Conservation (phyloP, 345 rosid species). For the Zanthoxylum bungeanum region DNA sequence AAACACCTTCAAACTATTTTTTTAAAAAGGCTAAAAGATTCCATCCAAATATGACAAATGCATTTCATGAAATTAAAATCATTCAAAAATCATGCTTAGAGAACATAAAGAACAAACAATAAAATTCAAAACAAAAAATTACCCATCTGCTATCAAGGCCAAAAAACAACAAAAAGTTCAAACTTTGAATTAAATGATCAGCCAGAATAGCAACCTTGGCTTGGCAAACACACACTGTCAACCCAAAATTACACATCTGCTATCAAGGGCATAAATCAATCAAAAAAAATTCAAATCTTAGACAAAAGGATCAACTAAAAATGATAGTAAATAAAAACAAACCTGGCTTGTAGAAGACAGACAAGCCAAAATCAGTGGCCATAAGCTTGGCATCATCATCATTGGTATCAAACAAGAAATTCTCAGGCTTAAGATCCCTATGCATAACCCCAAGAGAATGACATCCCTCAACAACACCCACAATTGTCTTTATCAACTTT, state of each 20-base stretch:
- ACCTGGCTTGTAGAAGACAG: constrained; percentile 97
- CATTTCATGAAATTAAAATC: not conserved
- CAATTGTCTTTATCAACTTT: constrained; percentile 75
- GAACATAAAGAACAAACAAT: not conserved
- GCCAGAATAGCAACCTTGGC: constrained; percentile 62
- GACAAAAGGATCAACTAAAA: not conserved
- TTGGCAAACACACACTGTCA: constrained; percentile 89
- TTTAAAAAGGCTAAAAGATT: not conserved
- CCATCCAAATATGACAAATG: not conserved
- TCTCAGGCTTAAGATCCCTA: constrained; percentile 97
- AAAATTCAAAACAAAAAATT: not conserved
- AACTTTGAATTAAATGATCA: not conserved
- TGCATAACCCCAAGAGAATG: constrained; percentile 98
- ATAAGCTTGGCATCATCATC: constrained; percentile 77
- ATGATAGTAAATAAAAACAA: not conserved
- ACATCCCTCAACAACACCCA: constrained; percentile 87
- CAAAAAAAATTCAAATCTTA: not conserved
- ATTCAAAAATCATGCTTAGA: not conserved
- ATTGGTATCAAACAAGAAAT: constrained; percentile 80
- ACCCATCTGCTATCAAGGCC: not conserved
- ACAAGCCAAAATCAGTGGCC: constrained; percentile 91
- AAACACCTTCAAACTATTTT: not conserved
- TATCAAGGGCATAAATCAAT: not conserved
- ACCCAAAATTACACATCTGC: not conserved
- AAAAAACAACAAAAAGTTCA: not conserved